Percentiles rank a stretch among this genome's conserved stretches.
Conservation (phyloP, 148 eudicot genomes). For the Persicaria maculosa region DNA sequence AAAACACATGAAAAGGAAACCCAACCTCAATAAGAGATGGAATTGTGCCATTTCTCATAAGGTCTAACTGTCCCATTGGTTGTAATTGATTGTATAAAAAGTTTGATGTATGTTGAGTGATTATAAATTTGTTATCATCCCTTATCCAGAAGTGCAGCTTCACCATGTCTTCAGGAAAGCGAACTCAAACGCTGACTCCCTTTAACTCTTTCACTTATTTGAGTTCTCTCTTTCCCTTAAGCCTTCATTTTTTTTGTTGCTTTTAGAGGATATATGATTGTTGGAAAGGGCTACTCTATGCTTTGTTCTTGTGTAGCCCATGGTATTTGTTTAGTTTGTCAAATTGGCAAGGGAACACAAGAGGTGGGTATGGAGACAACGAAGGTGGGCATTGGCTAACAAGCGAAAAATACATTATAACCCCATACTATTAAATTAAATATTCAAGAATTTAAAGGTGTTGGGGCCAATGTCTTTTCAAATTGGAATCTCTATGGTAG, state of each 20-base stretch:
- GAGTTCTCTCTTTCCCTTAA: no score
- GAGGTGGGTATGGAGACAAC: no score
- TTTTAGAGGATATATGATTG: no score
- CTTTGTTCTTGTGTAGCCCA: no score
- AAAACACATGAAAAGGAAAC: background rate
- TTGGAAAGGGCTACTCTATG: no score
- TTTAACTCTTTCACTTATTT: no score
- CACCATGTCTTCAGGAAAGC: no score
- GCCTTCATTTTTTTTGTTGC: no score
- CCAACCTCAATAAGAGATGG: background rate
- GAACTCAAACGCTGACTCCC: no score
- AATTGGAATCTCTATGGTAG: background rate
- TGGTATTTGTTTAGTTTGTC: background rate
- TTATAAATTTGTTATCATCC: no score
- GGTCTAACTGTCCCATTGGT: background rate
- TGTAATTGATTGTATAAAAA: conserved; percentile 3
- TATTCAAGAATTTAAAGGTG: background rate
- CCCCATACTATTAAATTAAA: background rate
- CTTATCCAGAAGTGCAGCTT: no score
- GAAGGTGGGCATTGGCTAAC: background rate
- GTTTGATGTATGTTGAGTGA: background rate
- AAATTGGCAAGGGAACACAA: background rate
- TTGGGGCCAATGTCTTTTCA: background rate
- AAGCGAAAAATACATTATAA: background rate
- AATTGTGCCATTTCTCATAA: background rate